Evolutionary conservation across 306 rosid species (phyloP).

Genomic region (Sicyos edulis): DNA sequence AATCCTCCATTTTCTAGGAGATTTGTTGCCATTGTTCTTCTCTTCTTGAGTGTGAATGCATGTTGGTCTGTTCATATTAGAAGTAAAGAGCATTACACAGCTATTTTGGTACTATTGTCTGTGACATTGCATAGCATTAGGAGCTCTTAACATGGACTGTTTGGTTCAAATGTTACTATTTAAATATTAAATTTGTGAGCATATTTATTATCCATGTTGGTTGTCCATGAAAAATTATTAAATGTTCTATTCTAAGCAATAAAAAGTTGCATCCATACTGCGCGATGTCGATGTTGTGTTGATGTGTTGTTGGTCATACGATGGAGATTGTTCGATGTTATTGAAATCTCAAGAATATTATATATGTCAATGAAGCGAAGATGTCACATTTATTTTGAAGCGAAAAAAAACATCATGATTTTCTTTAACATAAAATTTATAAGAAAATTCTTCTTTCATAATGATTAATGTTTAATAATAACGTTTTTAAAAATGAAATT

Average conservation of each 20-base stretch:
- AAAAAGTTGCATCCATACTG: background rate
- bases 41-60: background rate
- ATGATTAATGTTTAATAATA: too few relatives aligned
- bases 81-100: background rate
- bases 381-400: too few relatives aligned
- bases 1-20: too few relatives aligned
- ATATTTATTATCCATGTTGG: background rate
- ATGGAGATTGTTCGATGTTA: background rate
- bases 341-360: background rate
- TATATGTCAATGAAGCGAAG: too few relatives aligned
- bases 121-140: conserved; percentile 6
- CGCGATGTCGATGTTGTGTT: background rate
- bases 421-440: background rate
- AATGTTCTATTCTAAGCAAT: background rate
- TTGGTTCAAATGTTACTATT: background rate
- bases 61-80: background rate
- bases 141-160: conserved; percentile 16
- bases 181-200: too few relatives aligned
- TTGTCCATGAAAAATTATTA: background rate
- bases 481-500: background rate
- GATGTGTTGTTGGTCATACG: background rate
- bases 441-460: background rate
- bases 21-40: too few relatives aligned
- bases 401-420: background rate
- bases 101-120: conserved; percentile 8